phyloP scores from a whole-genome alignment of 305 asterid genomes.

The Salvia sclarea region DNA sequence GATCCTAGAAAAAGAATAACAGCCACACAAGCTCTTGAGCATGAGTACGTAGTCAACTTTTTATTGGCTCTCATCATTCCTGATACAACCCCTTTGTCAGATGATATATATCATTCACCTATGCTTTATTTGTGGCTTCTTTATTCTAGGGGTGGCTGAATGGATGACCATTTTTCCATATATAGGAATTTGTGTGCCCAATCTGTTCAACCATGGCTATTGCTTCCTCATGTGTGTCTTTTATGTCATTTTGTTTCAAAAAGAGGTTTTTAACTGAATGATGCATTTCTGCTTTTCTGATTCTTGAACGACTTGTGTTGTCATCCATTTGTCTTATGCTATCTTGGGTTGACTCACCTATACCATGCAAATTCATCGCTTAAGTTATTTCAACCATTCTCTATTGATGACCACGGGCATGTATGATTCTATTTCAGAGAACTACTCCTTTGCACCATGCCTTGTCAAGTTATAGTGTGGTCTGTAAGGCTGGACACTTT shows the following conservation, averaged over 20 bases:
- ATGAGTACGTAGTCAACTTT: constrained; percentile 62
- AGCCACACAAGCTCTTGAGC: constrained; percentile 95
- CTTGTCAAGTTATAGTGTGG: constrained; percentile 8
- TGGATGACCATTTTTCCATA: not conserved
- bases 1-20: constrained; percentile 92
- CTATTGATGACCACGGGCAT: constrained; percentile 24
- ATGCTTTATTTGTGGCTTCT: constrained; percentile 17
- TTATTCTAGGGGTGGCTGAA: constrained; percentile 15
- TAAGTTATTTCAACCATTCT: constrained; percentile 11
- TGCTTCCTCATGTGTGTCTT: constrained; percentile 21
- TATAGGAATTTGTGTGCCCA: constrained; percentile 12
- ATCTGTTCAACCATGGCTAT: constrained; percentile 19
- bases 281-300: not conserved
- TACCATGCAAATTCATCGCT: constrained; percentile 1
- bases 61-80: constrained; percentile 9
- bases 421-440: not conserved
- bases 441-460: constrained; percentile 8
- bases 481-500: constrained; percentile 8
- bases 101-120: constrained; percentile 12
- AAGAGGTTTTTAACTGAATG: constrained; percentile 21
- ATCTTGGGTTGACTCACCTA: constrained; percentile 11
- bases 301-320: constrained; percentile 12
- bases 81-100: constrained; percentile 7
- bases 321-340: not conserved
- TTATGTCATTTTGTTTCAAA: constrained; percentile 15